Base-by-base conservation (phyloP, 129 eudicot species). In the Flaveria sonorensis region DNA sequence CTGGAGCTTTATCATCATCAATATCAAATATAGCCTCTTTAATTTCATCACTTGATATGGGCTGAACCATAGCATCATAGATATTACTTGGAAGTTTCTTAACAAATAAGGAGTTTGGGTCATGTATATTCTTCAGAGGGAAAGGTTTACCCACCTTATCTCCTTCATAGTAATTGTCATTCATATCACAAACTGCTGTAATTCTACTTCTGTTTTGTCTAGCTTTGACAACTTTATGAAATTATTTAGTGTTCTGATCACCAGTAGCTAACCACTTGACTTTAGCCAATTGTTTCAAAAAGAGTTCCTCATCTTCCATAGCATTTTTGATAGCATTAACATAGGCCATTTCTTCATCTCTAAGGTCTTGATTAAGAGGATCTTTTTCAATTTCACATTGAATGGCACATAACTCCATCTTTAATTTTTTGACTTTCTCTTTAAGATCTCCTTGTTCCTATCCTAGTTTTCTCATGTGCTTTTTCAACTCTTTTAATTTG, bases 51-150 rank as follows among this genome's bases (percentile, higher is more conserved):
- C 0, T 14, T 0, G 56, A 15, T 3, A 51, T 1, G 0, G 1
- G 20, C 0, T 6, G 6, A 3, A 51, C 20, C 56, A 51, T 51
- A 4, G 1, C 6, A 15, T 51, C 56, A 51, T 20, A 19, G 3
- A 15, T 0, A 15, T 0, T 16, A 3, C 20, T 16, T 1, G 56
- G 56, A 0, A 51, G 6, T 1, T 15, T 51, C 1, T 15, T 3
- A 0, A 1, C 0, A 15, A 51, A 51, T 3, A 51, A 3, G 0
- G 56, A 2, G 4, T 0, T 1, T 3, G 56, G 1, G 3, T 5
- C 2, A 0, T 14, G 6, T 0, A 51, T 3, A 1, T 3, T 8
- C 0, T 0, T 0, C 4, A 51, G 20, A 3, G 1, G 1, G 26
- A 24, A 1, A 24, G 26, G 4, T 7, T 0, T 4, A 0, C 56